Base-by-base conservation (phyloP, 208 protist genomes). In the Sergeia podlipaevii region DNA sequence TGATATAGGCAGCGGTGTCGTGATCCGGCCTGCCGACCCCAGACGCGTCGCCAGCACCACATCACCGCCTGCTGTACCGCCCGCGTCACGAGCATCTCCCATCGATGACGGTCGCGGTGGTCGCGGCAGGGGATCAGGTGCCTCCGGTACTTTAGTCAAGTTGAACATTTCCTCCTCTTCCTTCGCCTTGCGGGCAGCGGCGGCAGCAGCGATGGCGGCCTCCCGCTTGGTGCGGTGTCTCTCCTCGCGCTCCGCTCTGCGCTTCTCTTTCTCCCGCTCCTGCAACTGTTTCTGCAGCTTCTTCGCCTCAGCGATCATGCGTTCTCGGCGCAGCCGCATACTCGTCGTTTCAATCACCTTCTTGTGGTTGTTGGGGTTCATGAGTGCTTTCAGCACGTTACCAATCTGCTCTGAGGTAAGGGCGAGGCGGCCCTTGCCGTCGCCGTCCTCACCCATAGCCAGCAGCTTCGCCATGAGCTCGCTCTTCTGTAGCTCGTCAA, bases 401-500 rank as follows among this genome's bases (percentile, higher is more conserved):
- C 74, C 69, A n/a, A 84, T 24, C 45, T 84, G 76, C 32, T 60
- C 58, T 13, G 46, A 54, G 1, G 76, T 53, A 7, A 85, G 59
- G 7, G 48, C 37, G 20, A 42, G 41, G 7, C 34, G 11, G 13
- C 13, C 34, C 46, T 28, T 45, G 27, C 46, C 51, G 24, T 50
- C 63, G 34, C 43, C 46, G 20, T 57, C 67, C 38, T 78, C 67
- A 45, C 47, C 58, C 52, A 74, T 64, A 32, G 42, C 74, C 29
- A 88, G 60, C 4, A 88, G 74, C 23, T 48, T 49, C 36, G 47
- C 34, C 74, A 80, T 77, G 15, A 83, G 69, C 55, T 70, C 71
- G 13, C 71, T 79, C 52, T 70, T 20, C 18, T 83, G 71, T 24
- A 85, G 74, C 15, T 73, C 69, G 21, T 83, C 74, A 1, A 89